Base-by-base conservation (phyloP, 352 stramenopile species). In the Pythium pyrilobum region DNA sequence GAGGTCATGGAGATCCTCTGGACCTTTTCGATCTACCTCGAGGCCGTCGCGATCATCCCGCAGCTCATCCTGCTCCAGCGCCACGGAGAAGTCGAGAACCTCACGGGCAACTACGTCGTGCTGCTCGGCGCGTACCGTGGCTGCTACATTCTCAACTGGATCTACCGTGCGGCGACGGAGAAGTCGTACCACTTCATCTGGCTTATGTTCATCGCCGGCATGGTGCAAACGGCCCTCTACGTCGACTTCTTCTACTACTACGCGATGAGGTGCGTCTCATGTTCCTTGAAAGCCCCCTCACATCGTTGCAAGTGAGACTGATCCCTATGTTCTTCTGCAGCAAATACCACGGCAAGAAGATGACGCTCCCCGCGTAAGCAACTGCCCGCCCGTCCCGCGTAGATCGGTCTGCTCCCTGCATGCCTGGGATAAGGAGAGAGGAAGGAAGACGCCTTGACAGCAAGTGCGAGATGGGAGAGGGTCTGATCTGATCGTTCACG, bases 171-270 rank as follows among this genome's bases (percentile, higher is more conserved):
- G 12, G 93, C 97, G 38, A 96, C 87, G 2, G 97, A 99, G 77
- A 77, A 78, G 52, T 84, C 92, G 37, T 99, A 99, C 78, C 84
- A 96, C 66, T 97, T 98, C 71, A 97, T 99, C 71, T 98, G 89
- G 81, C 88, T 99, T 44, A 97, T 98, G 59, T 99, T 99, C 67
- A 96, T 99, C 62, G 96, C 91, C 48, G 97, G 97, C 20, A 93
- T 99, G 57, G 85, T 99, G 53, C 97, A 99, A 77, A 99, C 97
- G 2, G 78, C 92, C 40, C 82, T 99, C 31, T 99, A 99, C 80
- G 93, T 97, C 23, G 97, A 99, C 74, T 99, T 99, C 59, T 99
- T 99, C 81, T 99, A 99, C 85, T 99, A 99, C 81, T 99, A 99
- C 69, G 74, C 96, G 44, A 89, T 95, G 51, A 95, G 84, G 84